Conservation (phyloP, 768 basidiomycete genomes). For the Sistotremastrum suecicum region DNA sequence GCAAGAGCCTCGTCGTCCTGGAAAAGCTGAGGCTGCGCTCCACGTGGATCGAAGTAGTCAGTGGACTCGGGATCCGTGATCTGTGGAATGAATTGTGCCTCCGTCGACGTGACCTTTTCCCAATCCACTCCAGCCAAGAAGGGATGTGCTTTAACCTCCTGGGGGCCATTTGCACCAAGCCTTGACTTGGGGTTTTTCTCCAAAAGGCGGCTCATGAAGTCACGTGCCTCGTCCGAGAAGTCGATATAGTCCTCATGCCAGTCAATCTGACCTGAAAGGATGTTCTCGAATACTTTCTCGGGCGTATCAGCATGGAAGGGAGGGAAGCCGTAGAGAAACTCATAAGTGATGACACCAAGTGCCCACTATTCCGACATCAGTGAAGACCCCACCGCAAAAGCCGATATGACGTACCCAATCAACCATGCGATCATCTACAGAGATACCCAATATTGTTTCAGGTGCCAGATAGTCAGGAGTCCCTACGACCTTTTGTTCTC, state of each 20-base stretch:
- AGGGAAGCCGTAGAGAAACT: slow-evolving; percentile 92
- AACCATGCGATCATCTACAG: slow-evolving; percentile 88
- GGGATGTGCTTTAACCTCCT: slow-evolving; percentile 85
- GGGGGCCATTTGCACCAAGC: slow-evolving; percentile 75
- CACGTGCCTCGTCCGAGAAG: slow-evolving; percentile 69
- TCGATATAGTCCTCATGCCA: slow-evolving; percentile 95
- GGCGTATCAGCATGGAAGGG: slow-evolving; percentile 97
- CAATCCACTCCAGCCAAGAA: slow-evolving; percentile 88
- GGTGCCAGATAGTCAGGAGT: slow-evolving; percentile 97
- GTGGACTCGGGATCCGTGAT: slow-evolving; percentile 94
- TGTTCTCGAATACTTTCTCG: slow-evolving; percentile 96
- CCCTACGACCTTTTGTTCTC: slow-evolving; percentile 90
- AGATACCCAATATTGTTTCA: slow-evolving; percentile 87
- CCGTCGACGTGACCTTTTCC: slow-evolving; percentile 76
- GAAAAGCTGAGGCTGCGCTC: slow-evolving; percentile 82
- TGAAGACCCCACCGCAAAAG: slow-evolving; percentile 5
- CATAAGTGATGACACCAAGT: slow-evolving; percentile 93
- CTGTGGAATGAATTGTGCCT: slow-evolving; percentile 92
- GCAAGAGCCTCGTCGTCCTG: slow-evolving; percentile 69
- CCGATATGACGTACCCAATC: slow-evolving; percentile 68
- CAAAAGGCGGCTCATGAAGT: slow-evolving; percentile 83
- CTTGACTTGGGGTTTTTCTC: slow-evolving; percentile 65
- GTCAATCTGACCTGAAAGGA: slow-evolving; percentile 82
- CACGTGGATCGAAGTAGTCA: slow-evolving; percentile 98
- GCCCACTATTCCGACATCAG: slow-evolving; percentile 61